A percentile compares a stretch with the other conserved stretches of the same genome.
phyloP scores from a whole-genome alignment of 2,329 filamentous ascomycete species.

The Immersiporthe knoxdaviesiana region DNA sequence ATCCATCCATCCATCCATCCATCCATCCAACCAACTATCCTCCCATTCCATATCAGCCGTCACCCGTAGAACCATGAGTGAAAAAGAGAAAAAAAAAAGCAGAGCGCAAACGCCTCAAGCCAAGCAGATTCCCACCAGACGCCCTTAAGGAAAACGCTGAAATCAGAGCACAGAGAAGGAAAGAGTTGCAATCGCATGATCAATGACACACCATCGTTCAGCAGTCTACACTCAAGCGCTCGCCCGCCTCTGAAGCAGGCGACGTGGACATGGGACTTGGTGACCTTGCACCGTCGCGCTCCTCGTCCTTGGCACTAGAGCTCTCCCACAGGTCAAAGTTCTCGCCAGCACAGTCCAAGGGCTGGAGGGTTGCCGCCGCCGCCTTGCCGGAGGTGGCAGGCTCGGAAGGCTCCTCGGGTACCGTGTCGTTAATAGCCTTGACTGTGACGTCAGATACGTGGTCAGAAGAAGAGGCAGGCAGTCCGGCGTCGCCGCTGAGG shows the following conservation, averaged over 20 bases:
- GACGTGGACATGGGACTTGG: conserved; percentile 23
- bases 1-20: neutral
- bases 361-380: conserved; percentile 48
- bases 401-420: conserved; percentile 23
- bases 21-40: neutral
- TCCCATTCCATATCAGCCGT: neutral
- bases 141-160: conserved; percentile 6
- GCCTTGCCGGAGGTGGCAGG: conserved; percentile 42
- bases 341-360: conserved; percentile 62
- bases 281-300: conserved; percentile 41
- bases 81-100: too few relatives aligned
- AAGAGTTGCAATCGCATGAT: neutral
- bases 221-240: conserved; percentile 13
- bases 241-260: conserved; percentile 21
- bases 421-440: conserved; percentile 35
- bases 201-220: neutral
- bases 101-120: neutral
- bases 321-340: conserved; percentile 74
- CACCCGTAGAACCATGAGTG: neutral
- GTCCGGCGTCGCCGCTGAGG: neutral
- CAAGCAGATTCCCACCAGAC: neutral
- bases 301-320: conserved; percentile 65
- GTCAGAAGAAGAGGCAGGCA: conserved; percentile 15
- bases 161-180: neutral
- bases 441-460: conserved; percentile 35